These are phyloP conservation scores for Helichrysum umbraculigerum DNA, from an alignment of 129 eudicot genomes.

Conservation along the genomic window DNA sequence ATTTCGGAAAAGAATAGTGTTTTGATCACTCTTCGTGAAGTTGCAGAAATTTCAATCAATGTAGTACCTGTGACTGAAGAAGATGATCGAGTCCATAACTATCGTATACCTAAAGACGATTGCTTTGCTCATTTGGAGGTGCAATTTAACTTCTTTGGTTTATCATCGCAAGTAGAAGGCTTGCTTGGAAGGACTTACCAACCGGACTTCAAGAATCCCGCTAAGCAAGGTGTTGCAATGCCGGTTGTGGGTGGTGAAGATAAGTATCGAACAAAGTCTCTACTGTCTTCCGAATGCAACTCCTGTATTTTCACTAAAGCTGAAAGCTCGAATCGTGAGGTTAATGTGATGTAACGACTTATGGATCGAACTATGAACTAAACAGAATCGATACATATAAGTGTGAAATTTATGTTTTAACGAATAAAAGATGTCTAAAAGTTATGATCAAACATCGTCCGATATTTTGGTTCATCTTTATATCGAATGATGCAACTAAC, in stretches of 20 bases:
- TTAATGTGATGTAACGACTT: constrained; percentile 3
- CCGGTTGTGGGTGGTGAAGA: constrained; percentile 70
- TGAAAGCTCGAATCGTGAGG: neutral
- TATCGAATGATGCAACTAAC: neutral
- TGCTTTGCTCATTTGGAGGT: constrained; percentile 55
- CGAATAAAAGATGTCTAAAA: neutral
- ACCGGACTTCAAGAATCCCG: constrained; percentile 44
- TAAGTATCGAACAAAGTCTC: constrained; percentile 47
- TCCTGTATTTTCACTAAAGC: constrained; percentile 41
- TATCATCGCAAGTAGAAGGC: constrained; percentile 47
- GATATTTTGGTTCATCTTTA: neutral
- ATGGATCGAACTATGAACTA: neutral
- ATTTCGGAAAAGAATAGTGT: constrained; percentile 33
- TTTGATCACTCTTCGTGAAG: constrained; percentile 29
- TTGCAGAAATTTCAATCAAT: constrained; percentile 43
- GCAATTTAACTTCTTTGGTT: constrained; percentile 42
- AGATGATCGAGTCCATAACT: constrained; percentile 48
- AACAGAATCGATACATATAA: neutral
- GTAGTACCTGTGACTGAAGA: constrained; percentile 47
- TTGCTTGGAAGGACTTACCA: constrained; percentile 50
- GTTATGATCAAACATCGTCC: neutral
- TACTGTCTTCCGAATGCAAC: constrained; percentile 42
- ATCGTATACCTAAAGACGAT: constrained; percentile 40
- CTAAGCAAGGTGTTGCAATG: constrained; percentile 57
- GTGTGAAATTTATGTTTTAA: neutral